Evolutionary conservation across 2,329 filamentous ascomycete genomes (phyloP), one percentile per base, ranked within the genome.

Genomic region (Lithohypha guttulata): DNA sequence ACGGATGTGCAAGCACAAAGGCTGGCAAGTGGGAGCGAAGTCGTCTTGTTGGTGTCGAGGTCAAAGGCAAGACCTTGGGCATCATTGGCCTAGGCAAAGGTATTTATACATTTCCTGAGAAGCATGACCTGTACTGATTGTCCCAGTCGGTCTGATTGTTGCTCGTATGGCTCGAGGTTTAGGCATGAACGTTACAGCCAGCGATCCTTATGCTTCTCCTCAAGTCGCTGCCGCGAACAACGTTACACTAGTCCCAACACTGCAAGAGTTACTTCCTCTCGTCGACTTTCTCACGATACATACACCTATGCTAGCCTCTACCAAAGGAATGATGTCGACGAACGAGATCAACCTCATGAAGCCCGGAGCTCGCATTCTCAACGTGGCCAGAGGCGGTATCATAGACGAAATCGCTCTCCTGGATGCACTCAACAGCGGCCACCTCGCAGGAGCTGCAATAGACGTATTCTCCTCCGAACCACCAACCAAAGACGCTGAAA

Each of bases 401-500:
- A 81, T 87, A 47, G 83, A 89, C 43, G 84, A 91, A 55, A 68
- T 68, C 1, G 81, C 82, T 0, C 65, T 91, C 3, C 64, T 87
- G 0, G 71, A 70, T 37, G 83, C 81, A 0, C 60, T 91, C 1
- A 73, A 87, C 35, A 68, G 71, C 17, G 79, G 79, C 1, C 77
- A 73, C 53, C 81, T 91, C 34, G 79, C 79, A 0, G 83, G 81
- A 3, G 84, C 84, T 0, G 84, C 80, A 2, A 69, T 89, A 14
- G 84, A 91, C 50, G 84, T 89, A 34, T 89, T 84, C 57, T 84
- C 81, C 0, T 70, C 71, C 3, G 84, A 91, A 55, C 84, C 84
- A 4, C 77, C 79, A 0, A 54, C 65, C n/a, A 55, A 64, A 22
- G 63, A 64, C 22, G 73, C 75, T 2, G 65, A 66, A 22, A 77